Base-by-base conservation (phyloP, 495 filamentous ascomycete species). In the Penicillium robsamsonii region DNA sequence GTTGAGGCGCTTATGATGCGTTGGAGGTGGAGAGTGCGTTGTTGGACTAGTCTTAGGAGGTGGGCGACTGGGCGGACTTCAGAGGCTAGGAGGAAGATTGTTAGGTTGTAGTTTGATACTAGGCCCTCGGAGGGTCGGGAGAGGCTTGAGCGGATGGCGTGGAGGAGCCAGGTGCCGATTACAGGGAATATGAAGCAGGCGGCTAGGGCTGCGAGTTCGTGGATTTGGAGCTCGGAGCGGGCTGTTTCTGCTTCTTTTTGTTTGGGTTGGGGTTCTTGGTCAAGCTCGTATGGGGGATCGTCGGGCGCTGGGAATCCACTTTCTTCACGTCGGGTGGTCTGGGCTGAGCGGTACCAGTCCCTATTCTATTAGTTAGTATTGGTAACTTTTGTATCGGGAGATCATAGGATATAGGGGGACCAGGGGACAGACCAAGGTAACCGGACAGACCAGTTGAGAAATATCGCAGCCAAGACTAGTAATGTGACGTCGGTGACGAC, bases 371-470 rank as follows among this genome's bases (percentile, higher is more conserved):
- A 65, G 49, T 27, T 46, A 22, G 0, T 45, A 17, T 33, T 31
- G 7, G 45, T 47, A 46, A 22, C 44, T 46, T 46, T 46, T 30
- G 25, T 7, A n/a, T 17, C n/a, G 22, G 13, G 6, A 10, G 13
- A 27, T 46, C 5, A 22, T 27, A 7, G 10, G 30, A 13, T 25
- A 18, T 46, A 7, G 35, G 22, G 22, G 37, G 35, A 13, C 11
- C 10, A 12, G 24, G 12, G 46, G 30, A 56, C 67, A 65, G 75
- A 91, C 93, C 94, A 98, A 63, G 94, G 95, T 53, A 92, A 72
- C 53, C 89, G 86, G 7, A 97, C 86, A 18, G 89, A 91, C 93
- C 92, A 97, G 68, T 97, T 93, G 50, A 98, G 76, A 61, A 97
- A 96, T 5, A 97, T 80, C 1, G 87, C 88, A 0, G 87, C 87